Percentiles rank a stretch among this genome's conserved stretches.
Evolutionary conservation across 768 basidiomycete genomes (phyloP).

Genomic region (Sporobolomyces phaffii): DNA sequence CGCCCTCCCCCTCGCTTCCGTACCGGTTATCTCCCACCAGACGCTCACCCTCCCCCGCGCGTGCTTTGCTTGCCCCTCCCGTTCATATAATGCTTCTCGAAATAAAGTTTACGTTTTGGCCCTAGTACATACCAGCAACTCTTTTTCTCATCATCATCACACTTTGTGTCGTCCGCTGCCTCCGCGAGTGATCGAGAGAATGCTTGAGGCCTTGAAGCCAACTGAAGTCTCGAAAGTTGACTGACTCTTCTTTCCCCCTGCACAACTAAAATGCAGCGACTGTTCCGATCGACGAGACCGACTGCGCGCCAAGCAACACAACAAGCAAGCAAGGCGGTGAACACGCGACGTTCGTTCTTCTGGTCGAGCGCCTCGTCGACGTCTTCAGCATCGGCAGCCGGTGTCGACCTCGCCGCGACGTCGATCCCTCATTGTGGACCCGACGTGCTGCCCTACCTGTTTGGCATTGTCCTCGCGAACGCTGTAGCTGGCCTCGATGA

Average conservation of each 20-base stretch:
- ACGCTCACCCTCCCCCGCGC: background rate
- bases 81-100: conserved; percentile 13
- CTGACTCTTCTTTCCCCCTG: background rate
- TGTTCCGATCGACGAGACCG: no score
- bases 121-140: conserved; percentile 3
- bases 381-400: background rate
- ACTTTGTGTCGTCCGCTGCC: no score
- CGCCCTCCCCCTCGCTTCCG: background rate
- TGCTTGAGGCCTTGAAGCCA: no score
- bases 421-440: conserved; percentile 18
- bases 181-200: no score
- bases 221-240: no score
- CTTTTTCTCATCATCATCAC: no score
- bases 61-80: background rate
- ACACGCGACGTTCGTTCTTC: conserved; percentile 13
- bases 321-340: no score
- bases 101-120: conserved; percentile 10
- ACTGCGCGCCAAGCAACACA: no score
- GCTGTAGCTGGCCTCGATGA: conserved; percentile 23
- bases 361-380: background rate
- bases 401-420: conserved; percentile 14
- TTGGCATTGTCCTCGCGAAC: conserved; percentile 22
- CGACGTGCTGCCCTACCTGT: conserved; percentile 8
- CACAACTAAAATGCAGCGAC: no score
- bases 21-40: background rate